Conservation (phyloP, 129 eudicot genomes). For the Saussurea involucrata region DNA sequence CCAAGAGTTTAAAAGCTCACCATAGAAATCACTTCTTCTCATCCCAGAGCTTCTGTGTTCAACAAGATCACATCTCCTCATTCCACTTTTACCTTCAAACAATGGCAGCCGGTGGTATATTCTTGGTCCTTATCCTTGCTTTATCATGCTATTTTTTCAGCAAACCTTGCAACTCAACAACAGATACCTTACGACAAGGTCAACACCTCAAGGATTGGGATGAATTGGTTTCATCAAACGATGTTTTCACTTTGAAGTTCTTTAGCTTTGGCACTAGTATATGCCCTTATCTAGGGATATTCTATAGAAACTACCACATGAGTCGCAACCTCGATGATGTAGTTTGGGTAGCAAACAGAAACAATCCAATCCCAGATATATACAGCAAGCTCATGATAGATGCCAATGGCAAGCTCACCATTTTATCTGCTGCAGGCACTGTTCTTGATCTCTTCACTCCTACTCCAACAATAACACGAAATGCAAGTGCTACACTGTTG, state of each 20-base stretch:
- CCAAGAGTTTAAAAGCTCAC: too few relatives aligned
- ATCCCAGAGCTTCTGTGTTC: neutral
- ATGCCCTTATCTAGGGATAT: conserved; percentile 29
- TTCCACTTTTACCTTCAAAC: too few relatives aligned
- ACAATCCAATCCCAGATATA: conserved; percentile 2
- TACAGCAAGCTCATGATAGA: conserved; percentile 3
- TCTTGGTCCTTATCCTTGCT: too few relatives aligned
- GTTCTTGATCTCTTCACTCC: neutral
- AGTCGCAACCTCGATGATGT: too few relatives aligned
- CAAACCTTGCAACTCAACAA: conserved; percentile 25
- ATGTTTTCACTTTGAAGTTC: conserved; percentile 32
- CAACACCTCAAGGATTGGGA: conserved; percentile 34
- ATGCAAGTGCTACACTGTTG: conserved; percentile 21
- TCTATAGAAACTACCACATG: conserved; percentile 10
- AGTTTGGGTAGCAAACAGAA: too few relatives aligned
- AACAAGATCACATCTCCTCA: neutral
- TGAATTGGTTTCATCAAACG: conserved; percentile 33
- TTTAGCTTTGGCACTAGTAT: conserved; percentile 34
- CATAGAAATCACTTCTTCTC: neutral
- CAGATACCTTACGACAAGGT: conserved; percentile 32
- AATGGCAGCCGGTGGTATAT: conserved; percentile 8
- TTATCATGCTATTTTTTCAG: neutral
- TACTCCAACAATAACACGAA: neutral
- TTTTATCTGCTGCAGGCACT: conserved; percentile 6
- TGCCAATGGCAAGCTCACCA: neutral